These are phyloP conservation scores for Hypoxylon sp. DNA, from an alignment of 2,329 filamentous ascomycete species.

Conservation along the genomic window DNA sequence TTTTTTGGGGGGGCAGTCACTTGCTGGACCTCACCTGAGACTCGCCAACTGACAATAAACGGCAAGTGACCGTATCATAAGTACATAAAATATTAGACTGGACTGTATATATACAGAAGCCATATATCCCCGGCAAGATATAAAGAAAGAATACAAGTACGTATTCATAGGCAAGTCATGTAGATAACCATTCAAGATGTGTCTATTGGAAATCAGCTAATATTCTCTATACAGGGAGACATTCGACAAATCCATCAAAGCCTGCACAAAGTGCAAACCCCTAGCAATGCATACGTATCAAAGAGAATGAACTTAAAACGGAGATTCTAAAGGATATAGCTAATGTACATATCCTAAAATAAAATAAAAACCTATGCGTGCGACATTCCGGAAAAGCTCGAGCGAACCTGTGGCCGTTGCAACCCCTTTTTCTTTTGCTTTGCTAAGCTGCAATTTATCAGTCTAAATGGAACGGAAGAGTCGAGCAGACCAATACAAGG, in stretches of 20 bases:
- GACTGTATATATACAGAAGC: not conserved
- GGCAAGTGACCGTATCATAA: slow-evolving; percentile 29
- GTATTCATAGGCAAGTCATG: too few species aligned
- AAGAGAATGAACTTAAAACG: not conserved
- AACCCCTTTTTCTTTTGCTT: not conserved
- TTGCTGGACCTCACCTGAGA: slow-evolving; percentile 36
- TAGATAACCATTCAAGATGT: not conserved
- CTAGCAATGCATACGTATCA: not conserved
- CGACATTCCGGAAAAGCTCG: not conserved
- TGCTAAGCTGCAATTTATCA: not conserved
- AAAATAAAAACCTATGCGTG: too few species aligned
- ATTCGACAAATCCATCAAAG: not conserved
- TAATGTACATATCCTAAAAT: not conserved
- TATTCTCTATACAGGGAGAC: not conserved
- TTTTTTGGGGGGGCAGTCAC: slow-evolving; percentile 28
- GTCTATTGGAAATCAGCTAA: not conserved
- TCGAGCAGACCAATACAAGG: slow-evolving; percentile 7
- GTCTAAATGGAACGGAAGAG: not conserved
- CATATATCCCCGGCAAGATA: not conserved
- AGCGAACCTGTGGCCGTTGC: not conserved
- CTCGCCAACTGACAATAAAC: slow-evolving; percentile 14
- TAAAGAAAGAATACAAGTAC: not conserved
- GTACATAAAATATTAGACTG: slow-evolving; percentile 4
- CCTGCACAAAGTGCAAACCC: too few species aligned
- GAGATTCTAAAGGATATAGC: not conserved